Evolutionary conservation across 1,139 yeast genomes (phyloP).

Genomic region (Scheffersomyces segobiensis): DNA sequence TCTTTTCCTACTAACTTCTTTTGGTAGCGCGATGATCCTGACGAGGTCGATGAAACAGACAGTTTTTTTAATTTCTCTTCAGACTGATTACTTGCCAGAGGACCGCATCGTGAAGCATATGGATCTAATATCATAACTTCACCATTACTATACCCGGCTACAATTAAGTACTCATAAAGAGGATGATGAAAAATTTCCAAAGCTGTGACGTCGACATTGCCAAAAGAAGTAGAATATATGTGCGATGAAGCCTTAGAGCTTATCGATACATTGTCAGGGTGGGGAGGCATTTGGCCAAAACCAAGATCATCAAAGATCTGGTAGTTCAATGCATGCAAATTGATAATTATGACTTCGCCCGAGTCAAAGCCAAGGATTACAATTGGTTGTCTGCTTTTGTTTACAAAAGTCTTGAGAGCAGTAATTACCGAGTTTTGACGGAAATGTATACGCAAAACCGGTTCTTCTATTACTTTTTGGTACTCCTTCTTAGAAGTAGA

Average conservation of each 20-base stretch:
- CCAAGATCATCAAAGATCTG: conserved; percentile 28
- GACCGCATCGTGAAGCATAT: conserved; percentile 8
- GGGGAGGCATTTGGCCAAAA: conserved; percentile 3
- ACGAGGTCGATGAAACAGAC: background rate
- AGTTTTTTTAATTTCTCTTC: conserved; percentile 7
- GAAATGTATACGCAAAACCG: conserved; percentile 36
- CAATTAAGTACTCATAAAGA: conserved; percentile 29
- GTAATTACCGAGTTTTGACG: conserved; percentile 29
- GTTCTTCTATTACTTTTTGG: conserved; percentile 29
- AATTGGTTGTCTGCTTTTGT: conserved; percentile 21
- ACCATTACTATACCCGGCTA: conserved; percentile 44
- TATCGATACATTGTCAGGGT: conserved; percentile 11
- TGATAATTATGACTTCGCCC: conserved; percentile 34
- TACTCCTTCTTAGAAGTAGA: conserved; percentile 10
- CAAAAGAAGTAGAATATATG: conserved; percentile 8
- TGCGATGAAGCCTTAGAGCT: conserved; percentile 7
- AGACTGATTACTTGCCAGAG: conserved; percentile 8
- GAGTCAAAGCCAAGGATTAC: conserved; percentile 38
- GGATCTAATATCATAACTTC: conserved; percentile 42
- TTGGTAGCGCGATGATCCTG: conserved; percentile 15
- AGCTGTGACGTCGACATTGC: conserved; percentile 30
- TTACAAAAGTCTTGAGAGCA: conserved; percentile 26
- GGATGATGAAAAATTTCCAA: conserved; percentile 34
- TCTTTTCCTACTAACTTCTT: conserved; percentile 36
- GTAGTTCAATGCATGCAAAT: conserved; percentile 28